These are phyloP conservation scores for Ajuga reptans DNA, from an alignment of 305 asterid genomes.

Conservation along the genomic window DNA sequence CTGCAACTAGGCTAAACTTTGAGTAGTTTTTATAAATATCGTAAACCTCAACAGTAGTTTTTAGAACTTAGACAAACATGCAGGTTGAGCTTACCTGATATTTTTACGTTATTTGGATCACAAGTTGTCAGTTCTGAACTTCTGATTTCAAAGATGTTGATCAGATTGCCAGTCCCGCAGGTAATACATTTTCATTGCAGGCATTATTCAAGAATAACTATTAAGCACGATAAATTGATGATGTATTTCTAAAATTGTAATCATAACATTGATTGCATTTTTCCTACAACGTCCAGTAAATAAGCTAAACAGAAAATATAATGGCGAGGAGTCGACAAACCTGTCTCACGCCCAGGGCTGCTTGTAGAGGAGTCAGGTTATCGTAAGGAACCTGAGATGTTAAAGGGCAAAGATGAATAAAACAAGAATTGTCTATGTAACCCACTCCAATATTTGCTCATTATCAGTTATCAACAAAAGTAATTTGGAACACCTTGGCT, in stretches of 20 bases:
- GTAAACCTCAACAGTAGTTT: no score
- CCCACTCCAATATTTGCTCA: neutral
- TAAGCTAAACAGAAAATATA: neutral
- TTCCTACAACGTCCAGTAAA: neutral
- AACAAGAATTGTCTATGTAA: neutral
- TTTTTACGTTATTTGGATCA: neutral
- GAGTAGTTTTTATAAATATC: no score
- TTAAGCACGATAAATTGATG: neutral
- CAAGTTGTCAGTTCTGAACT: neutral
- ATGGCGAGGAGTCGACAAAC: constrained; percentile 31
- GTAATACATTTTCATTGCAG: neutral
- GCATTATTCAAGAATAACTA: neutral
- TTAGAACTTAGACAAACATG: neutral
- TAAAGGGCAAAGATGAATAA: neutral
- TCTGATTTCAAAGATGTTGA: neutral
- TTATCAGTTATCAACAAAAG: constrained; percentile 8
- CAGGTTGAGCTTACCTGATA: neutral
- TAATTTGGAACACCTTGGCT: constrained; percentile 49
- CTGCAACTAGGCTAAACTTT: neutral
- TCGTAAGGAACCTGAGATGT: constrained; percentile 68
- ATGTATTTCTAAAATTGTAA: neutral
- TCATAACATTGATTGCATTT: neutral
- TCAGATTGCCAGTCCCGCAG: neutral
- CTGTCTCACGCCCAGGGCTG: constrained; percentile 88
- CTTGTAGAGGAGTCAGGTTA: constrained; percentile 72